Conservation (phyloP, 1,139 yeast genomes). For the Zygoascus hellenicus region DNA sequence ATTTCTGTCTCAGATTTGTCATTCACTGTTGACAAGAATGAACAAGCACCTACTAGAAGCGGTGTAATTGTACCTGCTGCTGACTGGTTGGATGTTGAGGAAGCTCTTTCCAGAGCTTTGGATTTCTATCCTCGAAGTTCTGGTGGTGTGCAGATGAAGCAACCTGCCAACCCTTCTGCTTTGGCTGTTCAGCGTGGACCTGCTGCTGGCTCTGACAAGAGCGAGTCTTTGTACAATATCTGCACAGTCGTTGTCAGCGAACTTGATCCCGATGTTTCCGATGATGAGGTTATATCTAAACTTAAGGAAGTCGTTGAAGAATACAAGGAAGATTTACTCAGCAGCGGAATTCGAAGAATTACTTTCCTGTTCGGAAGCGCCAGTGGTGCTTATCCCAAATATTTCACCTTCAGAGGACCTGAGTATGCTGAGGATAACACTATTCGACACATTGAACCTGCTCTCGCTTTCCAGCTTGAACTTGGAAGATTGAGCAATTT, state of each 20-base stretch:
- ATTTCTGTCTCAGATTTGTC: slow-evolving; percentile 90
- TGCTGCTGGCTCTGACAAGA: slow-evolving; percentile 26
- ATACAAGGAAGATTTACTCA: slow-evolving; percentile 59
- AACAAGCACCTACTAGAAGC: slow-evolving; percentile 61
- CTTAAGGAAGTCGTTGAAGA: slow-evolving; percentile 64
- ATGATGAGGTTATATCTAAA: slow-evolving; percentile 59
- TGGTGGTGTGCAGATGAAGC: slow-evolving; percentile 28
- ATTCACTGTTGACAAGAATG: slow-evolving; percentile 64
- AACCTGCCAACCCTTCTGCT: slow-evolving; percentile 23
- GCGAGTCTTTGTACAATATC: slow-evolving; percentile 57
- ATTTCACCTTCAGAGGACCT: slow-evolving; percentile 92
- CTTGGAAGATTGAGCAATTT: slow-evolving; percentile 91
- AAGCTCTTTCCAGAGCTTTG: slow-evolving; percentile 68
- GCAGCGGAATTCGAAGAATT: slow-evolving; percentile 79
- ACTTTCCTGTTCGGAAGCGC: slow-evolving; percentile 83
- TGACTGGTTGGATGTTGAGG: slow-evolving; percentile 87
- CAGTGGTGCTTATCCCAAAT: slow-evolving; percentile 86
- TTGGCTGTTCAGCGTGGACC: slow-evolving; percentile 30
- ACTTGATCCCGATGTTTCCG: slow-evolving; percentile 67
- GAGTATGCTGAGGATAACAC: slow-evolving; percentile 69
- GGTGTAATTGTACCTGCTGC: slow-evolving; percentile 83
- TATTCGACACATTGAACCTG: slow-evolving; percentile 97
- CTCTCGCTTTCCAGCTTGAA: slow-evolving; percentile 95
- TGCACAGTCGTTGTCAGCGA: slow-evolving; percentile 72
- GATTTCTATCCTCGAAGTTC: slow-evolving; percentile 53